phyloP scores from a whole-genome alignment of 306 rosid species.

The Cicer cuneatum region DNA sequence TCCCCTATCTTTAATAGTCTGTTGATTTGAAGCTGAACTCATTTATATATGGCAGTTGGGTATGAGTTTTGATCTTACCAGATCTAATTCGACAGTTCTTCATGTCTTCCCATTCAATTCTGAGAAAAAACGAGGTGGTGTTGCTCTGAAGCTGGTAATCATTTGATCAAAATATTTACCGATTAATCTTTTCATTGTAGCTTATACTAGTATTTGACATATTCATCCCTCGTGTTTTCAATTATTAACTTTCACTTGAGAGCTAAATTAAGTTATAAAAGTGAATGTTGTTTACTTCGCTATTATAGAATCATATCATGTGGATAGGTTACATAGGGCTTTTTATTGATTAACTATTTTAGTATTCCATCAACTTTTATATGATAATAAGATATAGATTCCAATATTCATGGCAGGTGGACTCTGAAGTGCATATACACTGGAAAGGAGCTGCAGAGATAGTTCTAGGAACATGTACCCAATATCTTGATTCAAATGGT shows the following conservation, averaged over 20 bases:
- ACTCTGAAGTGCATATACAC: conserved; percentile 76
- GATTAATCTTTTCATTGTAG: conserved; percentile 34
- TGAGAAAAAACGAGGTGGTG: conserved; percentile 97
- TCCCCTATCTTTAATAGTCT: conserved; percentile 23
- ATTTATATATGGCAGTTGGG: conserved; percentile 70
- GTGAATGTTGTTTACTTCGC: conserved; percentile 17
- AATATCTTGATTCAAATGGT: conserved; percentile 76
- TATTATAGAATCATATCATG: conserved; percentile 26
- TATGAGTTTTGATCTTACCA: conserved; percentile 73
- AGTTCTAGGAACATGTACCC: conserved; percentile 69
- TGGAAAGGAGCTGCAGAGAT: conserved; percentile 99
- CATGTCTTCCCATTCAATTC: conserved; percentile 96
- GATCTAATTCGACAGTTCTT: conserved; percentile 71
- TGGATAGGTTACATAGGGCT: conserved; percentile 21
- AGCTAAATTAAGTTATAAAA: conserved; percentile 31
- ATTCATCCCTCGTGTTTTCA: conserved; percentile 33
- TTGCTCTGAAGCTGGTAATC: conserved; percentile 80
- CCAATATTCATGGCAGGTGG: conserved; percentile 57
- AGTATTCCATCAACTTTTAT: conserved; percentile 19
- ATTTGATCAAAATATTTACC: conserved; percentile 37
- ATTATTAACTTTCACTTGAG: conserved; percentile 25
- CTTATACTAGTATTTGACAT: conserved; percentile 17
- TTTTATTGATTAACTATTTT: conserved; percentile 26
- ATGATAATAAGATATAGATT: conserved; percentile 28
- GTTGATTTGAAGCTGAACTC: conserved; percentile 41